Base-by-base conservation (phyloP, 139 green algal genomes). In the Microglena sp. region DNA sequence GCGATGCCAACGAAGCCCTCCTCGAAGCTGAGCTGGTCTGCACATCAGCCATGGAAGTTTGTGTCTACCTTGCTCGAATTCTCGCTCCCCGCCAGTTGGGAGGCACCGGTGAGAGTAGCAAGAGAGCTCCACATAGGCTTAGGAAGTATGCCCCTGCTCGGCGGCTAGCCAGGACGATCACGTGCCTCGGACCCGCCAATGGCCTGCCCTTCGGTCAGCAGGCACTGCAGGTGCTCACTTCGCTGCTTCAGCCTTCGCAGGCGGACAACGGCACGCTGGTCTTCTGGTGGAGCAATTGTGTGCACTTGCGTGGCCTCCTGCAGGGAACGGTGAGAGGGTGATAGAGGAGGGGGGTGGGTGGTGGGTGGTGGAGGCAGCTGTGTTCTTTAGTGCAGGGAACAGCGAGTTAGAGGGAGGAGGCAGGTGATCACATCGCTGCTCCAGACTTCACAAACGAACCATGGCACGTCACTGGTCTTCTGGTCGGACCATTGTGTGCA, bases 101-200 rank as follows among this genome's bases (percentile, higher is more conserved):
- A n/a, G 56, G 58, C 4, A 68, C 59, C 44, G 32, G 72, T 33
- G 7, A 55, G 26, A 28, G 24, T 11, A 50, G 40, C 11, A 18
- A 50, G 40, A 50, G 40, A 11, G 40, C 15, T 11, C 11, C 15
- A 50, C 15, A 18, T 50, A 18, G 21, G 50, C 50, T 26, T 6
- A n/a, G 50, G 11, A 34, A 81, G 27, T 86, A 94, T 55, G 77
- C 81, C 5, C 82, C 86, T 0, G 87, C 87, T 0, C 73, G 87
- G 22, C 80, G 87, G 27, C 58, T 92, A 7, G 86, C 85, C 1
- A 73, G 87, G 22, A 93, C 84, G 29, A 75, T 90, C 57, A 76
- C 92, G 62, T 76, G 64, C 59, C 72, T 90, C 31, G 82, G 87
- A 1, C 61, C 69, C 8, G 55, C 46, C 11, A 66, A 78, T 44